These are phyloP conservation scores for Diutina neorugosa DNA, from an alignment of 1,139 yeast species.

Conservation along the genomic window DNA sequence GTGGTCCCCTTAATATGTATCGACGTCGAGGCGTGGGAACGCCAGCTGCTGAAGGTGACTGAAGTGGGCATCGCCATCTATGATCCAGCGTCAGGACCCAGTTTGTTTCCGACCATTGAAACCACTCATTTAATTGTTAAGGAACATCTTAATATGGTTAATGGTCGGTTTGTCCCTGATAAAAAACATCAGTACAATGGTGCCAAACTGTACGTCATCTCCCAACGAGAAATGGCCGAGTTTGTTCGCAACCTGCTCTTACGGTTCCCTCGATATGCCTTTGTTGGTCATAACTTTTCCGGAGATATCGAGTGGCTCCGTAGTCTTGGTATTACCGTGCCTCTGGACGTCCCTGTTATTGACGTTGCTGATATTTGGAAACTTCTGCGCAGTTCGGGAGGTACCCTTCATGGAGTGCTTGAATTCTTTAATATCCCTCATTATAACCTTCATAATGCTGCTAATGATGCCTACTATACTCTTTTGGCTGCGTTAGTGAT, in stretches of 20 bases:
- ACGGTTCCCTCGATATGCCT: constrained; percentile 17
- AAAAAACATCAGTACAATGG: constrained; percentile 42
- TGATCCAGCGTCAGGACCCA: constrained; percentile 34
- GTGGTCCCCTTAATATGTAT: constrained; percentile 35
- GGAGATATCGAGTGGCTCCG: constrained; percentile 50
- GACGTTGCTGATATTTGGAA: constrained; percentile 47
- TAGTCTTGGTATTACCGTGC: constrained; percentile 25
- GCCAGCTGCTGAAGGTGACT: constrained; percentile 31
- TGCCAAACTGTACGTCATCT: constrained; percentile 38
- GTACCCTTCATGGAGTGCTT: constrained; percentile 39
- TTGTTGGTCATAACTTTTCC: constrained; percentile 61
- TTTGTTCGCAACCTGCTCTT: constrained; percentile 20
- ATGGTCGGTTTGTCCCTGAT: constrained; percentile 54
- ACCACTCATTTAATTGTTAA: constrained; percentile 45
- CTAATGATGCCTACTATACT: constrained; percentile 73
- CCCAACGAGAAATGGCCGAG: constrained; percentile 19
- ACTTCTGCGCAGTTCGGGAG: constrained; percentile 27
- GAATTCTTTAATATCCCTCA: constrained; percentile 45
- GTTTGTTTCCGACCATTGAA: constrained; percentile 31
- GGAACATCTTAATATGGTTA: constrained; percentile 34
- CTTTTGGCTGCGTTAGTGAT: constrained; percentile 38
- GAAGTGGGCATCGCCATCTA: constrained; percentile 62
- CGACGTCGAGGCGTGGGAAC: constrained; percentile 61
- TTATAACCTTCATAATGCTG: constrained; percentile 64
- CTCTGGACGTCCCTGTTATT: constrained; percentile 17